A percentile compares a stretch with the other conserved stretches of the same genome.
These are phyloP conservation scores for Sporothrix pseudoabietina DNA, from an alignment of 2,329 filamentous ascomycete species.

Conservation along the genomic window DNA sequence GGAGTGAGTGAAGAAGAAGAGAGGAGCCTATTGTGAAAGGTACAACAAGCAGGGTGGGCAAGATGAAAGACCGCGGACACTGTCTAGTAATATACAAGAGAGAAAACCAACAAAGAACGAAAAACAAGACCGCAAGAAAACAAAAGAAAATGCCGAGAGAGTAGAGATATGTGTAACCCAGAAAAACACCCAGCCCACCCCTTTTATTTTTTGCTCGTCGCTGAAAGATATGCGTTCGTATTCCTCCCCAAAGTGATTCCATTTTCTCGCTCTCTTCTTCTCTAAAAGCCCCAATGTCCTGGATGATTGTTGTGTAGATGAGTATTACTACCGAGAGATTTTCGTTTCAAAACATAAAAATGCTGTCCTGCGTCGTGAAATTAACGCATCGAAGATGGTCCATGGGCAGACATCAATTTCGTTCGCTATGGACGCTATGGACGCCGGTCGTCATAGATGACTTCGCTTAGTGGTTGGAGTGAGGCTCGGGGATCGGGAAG, in stretches of 20 bases:
- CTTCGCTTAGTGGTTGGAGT: neutral
- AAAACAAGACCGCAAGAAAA: neutral
- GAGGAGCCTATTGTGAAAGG: neutral
- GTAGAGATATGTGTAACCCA: constrained; percentile 31
- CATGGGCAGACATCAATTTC: neutral
- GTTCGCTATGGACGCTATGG: neutral
- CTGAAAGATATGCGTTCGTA: constrained; percentile 22
- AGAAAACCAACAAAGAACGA: neutral
- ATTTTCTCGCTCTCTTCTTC: neutral
- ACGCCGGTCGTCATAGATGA: neutral
- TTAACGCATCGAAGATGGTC: neutral
- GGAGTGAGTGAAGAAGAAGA: neutral
- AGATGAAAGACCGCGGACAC: constrained; percentile 25
- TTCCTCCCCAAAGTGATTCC: neutral
- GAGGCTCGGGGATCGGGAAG: constrained; percentile 34
- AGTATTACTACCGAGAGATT: neutral
- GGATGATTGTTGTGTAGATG: constrained; percentile 9
- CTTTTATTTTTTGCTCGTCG: constrained; percentile 9
- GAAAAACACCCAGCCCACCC: neutral
- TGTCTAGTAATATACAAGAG: constrained; percentile 26
- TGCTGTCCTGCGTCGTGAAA: neutral
- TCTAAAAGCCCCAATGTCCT: neutral
- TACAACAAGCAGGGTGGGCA: neutral
- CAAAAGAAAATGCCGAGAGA: constrained; percentile 25
- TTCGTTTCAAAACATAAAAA: constrained; percentile 19